These are phyloP conservation scores for Pugionium dolabratum DNA, from an alignment of 345 rosid genomes.

Conservation along the genomic window DNA sequence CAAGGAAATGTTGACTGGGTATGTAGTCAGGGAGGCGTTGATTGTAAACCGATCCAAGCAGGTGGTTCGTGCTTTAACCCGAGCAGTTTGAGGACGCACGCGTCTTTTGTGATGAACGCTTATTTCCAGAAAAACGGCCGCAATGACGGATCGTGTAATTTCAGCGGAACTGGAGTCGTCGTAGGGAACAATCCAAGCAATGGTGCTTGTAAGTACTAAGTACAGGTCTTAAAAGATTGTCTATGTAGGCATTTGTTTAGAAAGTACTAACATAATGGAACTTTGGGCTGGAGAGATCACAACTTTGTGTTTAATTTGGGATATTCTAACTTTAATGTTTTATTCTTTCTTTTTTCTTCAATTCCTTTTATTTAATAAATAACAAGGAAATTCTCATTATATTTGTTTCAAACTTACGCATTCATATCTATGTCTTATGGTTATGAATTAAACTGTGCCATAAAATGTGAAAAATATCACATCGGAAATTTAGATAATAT, in stretches of 20 bases:
- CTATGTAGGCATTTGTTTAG: conserved; percentile 35
- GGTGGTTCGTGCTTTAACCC: conserved; percentile 72
- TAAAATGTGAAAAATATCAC: too few relatives aligned
- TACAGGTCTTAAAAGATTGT: conserved; percentile 3
- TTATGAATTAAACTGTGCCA: background rate
- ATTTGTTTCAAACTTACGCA: conserved; percentile 15
- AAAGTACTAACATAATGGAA: conserved; percentile 19
- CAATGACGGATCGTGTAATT: conserved; percentile 47
- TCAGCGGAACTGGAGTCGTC: conserved; percentile 50
- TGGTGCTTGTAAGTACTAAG: conserved; percentile 39
- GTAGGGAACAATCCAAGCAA: conserved; percentile 36
- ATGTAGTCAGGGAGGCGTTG: conserved; percentile 70
- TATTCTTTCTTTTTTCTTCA: background rate
- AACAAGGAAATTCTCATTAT: conserved; percentile 5
- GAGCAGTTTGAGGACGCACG: conserved; percentile 52
- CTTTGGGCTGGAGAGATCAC: conserved; percentile 22
- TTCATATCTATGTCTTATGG: background rate
- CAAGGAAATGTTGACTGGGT: conserved; percentile 65
- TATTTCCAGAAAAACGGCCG: conserved; percentile 57
- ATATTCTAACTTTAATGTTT: conserved; percentile 23
- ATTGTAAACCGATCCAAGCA: conserved; percentile 70
- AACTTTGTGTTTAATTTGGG: conserved; percentile 28
- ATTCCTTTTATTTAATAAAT: conserved; percentile 13
- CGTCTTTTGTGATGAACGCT: conserved; percentile 69
- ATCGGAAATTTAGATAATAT: too few relatives aligned